Evolutionary conservation across 768 basidiomycete species (phyloP), one percentile per base, ranked within the genome.

Genomic region (Russula emetica): DNA sequence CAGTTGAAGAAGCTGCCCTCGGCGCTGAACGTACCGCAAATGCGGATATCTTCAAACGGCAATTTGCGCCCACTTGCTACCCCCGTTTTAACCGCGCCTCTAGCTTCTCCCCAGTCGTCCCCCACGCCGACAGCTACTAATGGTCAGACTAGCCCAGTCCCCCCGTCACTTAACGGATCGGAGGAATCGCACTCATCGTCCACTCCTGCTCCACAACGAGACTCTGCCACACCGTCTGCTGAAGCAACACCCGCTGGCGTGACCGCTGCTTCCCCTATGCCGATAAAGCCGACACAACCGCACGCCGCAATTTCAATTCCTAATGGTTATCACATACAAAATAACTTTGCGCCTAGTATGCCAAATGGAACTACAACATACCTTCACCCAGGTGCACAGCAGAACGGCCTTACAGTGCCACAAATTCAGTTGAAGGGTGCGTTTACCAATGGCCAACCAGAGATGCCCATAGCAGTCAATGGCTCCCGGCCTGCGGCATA

Each of bases 381-480:
- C 69, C 73, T 73, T 74, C 76, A 66, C 63, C 72, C 69, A 50
- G 69, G 76, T 14, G 58, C 67, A 62, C 70, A 75, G 56, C 78
- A 76, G 52, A 77, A 75, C 50, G 75, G 76, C 2, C 71, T 87
- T 52, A 82, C 77, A 38, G 63, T 76, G 22, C 86, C 87, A 64
- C 85, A 87, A 69, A 75, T 87, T 72, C 84, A 85, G 71, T 79
- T 76, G 60, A 86, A 86, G 73, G 74, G 80, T 10, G 83, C 80
- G 4, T 81, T 85, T 62, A 80, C 72, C 2, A 70, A 71, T 50
- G 71, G 69, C 40, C 68, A 69, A 42, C 64, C 59, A 45, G 68
- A 72, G 64, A 57, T 69, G 70, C 22, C 67, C 47, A 57, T 72
- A 58, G 69, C 73, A 55, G 52, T 64, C 36, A 67, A 69, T 38